Evolutionary conservation across 78 protist species (phyloP).

Genomic region (Guillardia theta): DNA sequence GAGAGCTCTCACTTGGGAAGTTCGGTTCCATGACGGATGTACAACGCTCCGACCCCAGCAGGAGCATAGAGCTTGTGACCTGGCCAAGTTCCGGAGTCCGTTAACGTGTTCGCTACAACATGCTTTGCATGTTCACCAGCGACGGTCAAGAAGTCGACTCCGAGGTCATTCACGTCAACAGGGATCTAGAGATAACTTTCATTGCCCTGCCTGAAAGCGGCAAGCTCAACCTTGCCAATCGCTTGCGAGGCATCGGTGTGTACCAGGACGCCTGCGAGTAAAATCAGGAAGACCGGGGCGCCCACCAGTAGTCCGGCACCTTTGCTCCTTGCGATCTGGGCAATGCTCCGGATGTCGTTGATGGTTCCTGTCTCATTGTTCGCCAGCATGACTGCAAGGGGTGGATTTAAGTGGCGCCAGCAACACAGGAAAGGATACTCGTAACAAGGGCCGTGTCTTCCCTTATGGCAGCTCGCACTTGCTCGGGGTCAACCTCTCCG

Average conservation of each 20-base stretch:
- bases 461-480: background rate
- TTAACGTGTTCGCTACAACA: too few species aligned
- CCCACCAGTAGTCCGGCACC: background rate
- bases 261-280: background rate
- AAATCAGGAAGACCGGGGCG: background rate
- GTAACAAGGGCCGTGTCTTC: background rate
- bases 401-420: too few species aligned
- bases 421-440: background rate
- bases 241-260: slow-evolving; percentile 25
- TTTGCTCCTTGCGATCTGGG: background rate
- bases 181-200: too few species aligned
- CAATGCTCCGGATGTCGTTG: background rate
- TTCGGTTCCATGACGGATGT: background rate
- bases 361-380: slow-evolving; percentile 38
- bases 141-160: too few species aligned
- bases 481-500: background rate
- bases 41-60: slow-evolving; percentile 23
- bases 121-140: too few species aligned
- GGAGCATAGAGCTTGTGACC: slow-evolving; percentile 39
- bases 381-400: slow-evolving; percentile 43
- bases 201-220: too few species aligned
- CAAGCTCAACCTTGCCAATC: background rate
- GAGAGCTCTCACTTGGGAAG: background rate
- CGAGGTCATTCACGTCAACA: too few species aligned
- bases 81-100: background rate